These are phyloP conservation scores for Trypanosomatidae sp. DNA, from an alignment of 208 protist species.

Conservation along the genomic window DNA sequence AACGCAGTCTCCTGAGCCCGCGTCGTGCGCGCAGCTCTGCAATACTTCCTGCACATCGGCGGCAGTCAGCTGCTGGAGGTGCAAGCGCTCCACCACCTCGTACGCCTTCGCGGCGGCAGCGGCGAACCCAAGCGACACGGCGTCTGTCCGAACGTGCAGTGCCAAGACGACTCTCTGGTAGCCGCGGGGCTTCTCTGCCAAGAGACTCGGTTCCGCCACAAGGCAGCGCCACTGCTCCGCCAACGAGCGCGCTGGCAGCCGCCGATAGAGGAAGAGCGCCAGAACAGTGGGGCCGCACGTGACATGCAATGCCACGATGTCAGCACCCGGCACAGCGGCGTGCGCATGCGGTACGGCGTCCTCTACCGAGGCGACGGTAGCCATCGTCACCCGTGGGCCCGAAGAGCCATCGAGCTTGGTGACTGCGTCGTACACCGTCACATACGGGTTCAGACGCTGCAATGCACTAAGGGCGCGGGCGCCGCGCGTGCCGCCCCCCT, in stretches of 20 bases:
- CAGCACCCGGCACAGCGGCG: conserved; percentile 1
- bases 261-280: conserved; percentile 36
- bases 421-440: conserved; percentile 18
- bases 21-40: neutral
- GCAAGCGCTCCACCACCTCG: conserved; percentile 29
- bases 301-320: conserved; percentile 22
- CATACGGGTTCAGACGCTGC: conserved; percentile 50
- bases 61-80: conserved; percentile 31
- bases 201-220: conserved; percentile 20
- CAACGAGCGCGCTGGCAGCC: conserved; percentile 5
- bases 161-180: conserved; percentile 38
- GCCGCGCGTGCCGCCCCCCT: conserved; percentile 24
- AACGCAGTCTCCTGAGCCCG: conserved; percentile 14
- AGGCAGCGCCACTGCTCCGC: conserved; percentile 33
- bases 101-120: conserved; percentile 11
- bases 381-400: conserved; percentile 11
- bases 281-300: conserved; percentile 17
- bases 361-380: conserved; percentile 16
- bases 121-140: conserved; percentile 4
- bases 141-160: conserved; percentile 23
- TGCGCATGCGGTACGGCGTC: conserved; percentile 14
- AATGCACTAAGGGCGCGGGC: conserved; percentile 23
- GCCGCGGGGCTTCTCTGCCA: conserved; percentile 27
- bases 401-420: neutral
- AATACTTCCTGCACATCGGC: conserved; percentile 21